Evolutionary conservation across 345 rosid genomes (phyloP).

Genomic region (Populus tremula): DNA sequence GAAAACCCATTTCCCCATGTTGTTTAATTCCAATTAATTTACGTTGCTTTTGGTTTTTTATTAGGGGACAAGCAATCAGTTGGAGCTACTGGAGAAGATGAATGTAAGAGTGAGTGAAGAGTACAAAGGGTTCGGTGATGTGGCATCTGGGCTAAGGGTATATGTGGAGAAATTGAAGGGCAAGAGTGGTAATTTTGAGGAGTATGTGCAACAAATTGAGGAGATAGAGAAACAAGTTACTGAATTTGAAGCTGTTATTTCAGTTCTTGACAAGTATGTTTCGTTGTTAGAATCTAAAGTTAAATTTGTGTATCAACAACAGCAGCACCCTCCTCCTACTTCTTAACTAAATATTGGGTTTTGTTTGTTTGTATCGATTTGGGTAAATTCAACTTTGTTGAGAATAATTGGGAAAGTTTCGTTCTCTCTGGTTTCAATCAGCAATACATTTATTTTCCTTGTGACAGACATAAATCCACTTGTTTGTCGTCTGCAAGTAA

Average conservation of each 20-base stretch:
- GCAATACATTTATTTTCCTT: not conserved
- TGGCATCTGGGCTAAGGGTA: conserved; percentile 68
- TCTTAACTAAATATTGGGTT: not conserved
- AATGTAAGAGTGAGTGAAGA: conserved; percentile 66
- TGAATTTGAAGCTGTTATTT: conserved; percentile 71
- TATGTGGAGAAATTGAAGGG: conserved; percentile 73
- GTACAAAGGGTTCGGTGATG: conserved; percentile 69
- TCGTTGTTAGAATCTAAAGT: conserved; percentile 69
- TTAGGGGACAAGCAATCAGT: conserved; percentile 62
- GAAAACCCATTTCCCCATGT: not conserved
- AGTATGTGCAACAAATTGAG: conserved; percentile 69
- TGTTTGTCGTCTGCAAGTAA: not conserved
- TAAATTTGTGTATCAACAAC: conserved; percentile 29
- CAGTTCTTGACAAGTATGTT: conserved; percentile 72
- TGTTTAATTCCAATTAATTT: not conserved
- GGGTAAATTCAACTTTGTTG: not conserved
- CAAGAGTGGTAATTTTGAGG: conserved; percentile 64
- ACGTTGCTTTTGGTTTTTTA: not conserved
- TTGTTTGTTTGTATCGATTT: not conserved
- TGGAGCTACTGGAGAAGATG: conserved; percentile 88
- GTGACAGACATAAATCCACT: not conserved
- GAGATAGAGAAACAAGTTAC: conserved; percentile 72
- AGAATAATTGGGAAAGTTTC: no score
- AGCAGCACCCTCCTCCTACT: conserved; percentile 11
- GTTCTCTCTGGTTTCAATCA: not conserved